These are phyloP conservation scores for Termitomyces sp. DNA, from an alignment of 768 basidiomycete species.

Conservation along the genomic window DNA sequence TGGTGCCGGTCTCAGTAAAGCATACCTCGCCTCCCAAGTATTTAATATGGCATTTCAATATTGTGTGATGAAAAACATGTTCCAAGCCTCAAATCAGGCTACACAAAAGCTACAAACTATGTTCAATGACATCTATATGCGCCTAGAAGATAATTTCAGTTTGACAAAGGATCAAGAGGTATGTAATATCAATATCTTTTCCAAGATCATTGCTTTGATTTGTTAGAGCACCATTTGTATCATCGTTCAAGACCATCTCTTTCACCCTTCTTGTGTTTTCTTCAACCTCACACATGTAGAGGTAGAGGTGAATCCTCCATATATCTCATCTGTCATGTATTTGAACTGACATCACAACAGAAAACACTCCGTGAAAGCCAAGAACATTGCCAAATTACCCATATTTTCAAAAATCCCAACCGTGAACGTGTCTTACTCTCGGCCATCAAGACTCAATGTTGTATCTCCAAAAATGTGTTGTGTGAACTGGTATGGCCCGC, in stretches of 20 bases:
- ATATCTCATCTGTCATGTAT: too few relatives aligned
- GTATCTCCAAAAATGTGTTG: background rate
- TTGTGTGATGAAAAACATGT: background rate
- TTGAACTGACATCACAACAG: background rate
- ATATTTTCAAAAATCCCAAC: background rate
- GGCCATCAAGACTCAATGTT: constrained; percentile 1
- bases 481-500: background rate
- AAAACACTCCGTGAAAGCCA: background rate
- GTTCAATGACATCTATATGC: background rate
- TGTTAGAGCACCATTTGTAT: background rate
- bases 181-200: background rate
- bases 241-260: constrained; percentile 1
- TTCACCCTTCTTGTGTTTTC: background rate
- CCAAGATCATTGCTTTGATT: background rate
- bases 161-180: background rate
- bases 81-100: background rate
- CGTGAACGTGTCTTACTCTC: background rate
- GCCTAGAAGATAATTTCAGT: constrained; percentile 1
- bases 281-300: background rate
- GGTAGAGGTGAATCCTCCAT: background rate
- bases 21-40: background rate
- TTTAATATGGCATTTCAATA: background rate
- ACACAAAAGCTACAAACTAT: background rate
- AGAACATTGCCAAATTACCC: background rate
- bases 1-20: background rate